Evolutionary conservation across 2,329 filamentous ascomycete species (phyloP), one percentile per base, ranked within the genome.

Genomic region (Lachnum nothofagi): DNA sequence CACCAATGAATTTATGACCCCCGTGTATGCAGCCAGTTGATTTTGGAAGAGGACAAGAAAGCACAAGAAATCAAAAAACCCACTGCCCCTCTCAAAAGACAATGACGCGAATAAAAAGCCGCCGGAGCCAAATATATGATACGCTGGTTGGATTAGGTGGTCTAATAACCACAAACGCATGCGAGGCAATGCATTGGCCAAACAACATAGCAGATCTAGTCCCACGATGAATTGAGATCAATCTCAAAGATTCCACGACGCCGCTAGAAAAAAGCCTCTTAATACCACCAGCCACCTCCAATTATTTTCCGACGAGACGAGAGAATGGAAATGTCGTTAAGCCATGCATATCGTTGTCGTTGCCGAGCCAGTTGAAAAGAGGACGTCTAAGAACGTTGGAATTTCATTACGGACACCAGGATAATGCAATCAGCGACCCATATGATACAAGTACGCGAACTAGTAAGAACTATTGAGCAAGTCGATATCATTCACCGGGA

Each of bases 381-480:
- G 42, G 56, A 60, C 55, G 53, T 62, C 58, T 62, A 62, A 58
- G 51, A 56, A 59, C 42, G 46, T 43, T 42, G 49, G 55, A 56
- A 57, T 58, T 57, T 35, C 52, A 53, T 52, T 53, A 58, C 54
- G 45, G 54, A 61, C 57, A 60, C 54, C 57, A 61, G 52, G 48
- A 47, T 60, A 62, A 60, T 62, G 60, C 57, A 60, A 59, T 59
- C 51, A 63, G 57, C 49, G 57, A 56, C 59, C 62, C 63, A 59
- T 66, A 66, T 65, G 63, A 59, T 66, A 66, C 63, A 65, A 56
- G 52, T 56, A 51, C 58, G 54, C 54, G 49, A 52, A 49, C 46
- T 47, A 44, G 38, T 55, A 48, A 49, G 46, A 55, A 59, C 45
- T 50, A 60, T 58, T 43, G 56, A 54, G 46, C 49, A 51, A 19